Evolutionary conservation across 495 filamentous ascomycete species (phyloP).

Genomic region (Podospora fimiseda): DNA sequence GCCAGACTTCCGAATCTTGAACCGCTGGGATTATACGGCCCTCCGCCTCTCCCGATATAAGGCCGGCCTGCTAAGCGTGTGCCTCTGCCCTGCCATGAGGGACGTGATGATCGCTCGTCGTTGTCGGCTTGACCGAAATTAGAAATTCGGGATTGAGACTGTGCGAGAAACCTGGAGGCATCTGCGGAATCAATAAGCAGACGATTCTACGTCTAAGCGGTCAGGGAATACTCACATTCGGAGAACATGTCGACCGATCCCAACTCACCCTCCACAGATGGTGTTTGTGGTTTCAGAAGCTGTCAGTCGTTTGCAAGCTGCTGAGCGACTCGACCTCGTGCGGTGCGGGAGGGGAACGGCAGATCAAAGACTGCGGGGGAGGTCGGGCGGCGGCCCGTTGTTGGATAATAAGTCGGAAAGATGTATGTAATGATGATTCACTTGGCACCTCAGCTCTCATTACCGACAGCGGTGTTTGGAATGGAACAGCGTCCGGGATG

Average conservation of each 20-base stretch:
- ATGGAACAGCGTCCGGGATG: background rate
- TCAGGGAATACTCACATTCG: conserved; percentile 66
- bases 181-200: conserved; percentile 45
- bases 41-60: conserved; percentile 30
- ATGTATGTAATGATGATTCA: conserved; percentile 16
- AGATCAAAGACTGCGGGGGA: background rate
- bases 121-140: conserved; percentile 58
- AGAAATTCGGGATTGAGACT: conserved; percentile 82
- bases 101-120: conserved; percentile 32
- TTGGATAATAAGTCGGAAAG: conserved; percentile 4
- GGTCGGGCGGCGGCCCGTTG: background rate
- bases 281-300: conserved; percentile 5
- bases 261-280: conserved; percentile 18
- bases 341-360: background rate
- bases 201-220: background rate
- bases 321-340: background rate
- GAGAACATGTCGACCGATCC: conserved; percentile 69
- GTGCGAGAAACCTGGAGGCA: conserved; percentile 93
- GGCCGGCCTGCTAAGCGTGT: conserved; percentile 30
- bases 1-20: conserved; percentile 70
- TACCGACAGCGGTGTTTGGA: background rate
- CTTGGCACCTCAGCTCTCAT: background rate
- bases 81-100: conserved; percentile 30
- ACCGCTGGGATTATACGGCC: conserved; percentile 60
- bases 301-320: background rate